These are phyloP conservation scores for Podospora didyma DNA, from an alignment of 495 filamentous ascomycete genomes.

Conservation along the genomic window DNA sequence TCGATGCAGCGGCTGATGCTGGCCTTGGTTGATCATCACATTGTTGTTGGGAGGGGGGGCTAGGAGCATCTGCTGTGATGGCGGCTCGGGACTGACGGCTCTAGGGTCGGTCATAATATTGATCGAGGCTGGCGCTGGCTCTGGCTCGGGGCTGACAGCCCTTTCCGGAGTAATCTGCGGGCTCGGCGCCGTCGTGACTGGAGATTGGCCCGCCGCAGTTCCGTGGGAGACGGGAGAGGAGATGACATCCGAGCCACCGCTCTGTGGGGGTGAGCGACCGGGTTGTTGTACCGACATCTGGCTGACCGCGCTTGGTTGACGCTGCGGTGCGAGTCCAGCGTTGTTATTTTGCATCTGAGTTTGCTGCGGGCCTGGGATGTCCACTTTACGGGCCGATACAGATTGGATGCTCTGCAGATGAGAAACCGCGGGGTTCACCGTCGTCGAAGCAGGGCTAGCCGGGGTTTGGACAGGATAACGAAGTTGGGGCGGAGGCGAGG, in stretches of 20 bases:
- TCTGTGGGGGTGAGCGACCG: not conserved
- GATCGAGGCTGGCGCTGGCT: not conserved
- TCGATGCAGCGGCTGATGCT: constrained; percentile 4
- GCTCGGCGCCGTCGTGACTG: constrained; percentile 21
- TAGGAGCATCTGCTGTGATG: constrained; percentile 9
- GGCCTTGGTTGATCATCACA: not conserved
- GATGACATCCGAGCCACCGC: constrained; percentile 3
- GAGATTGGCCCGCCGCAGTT: constrained; percentile 1
- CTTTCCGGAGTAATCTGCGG: constrained; percentile 25
- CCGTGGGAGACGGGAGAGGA: constrained; percentile 9
- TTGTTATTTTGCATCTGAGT: not conserved
- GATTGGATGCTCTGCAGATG: too few relatives aligned
- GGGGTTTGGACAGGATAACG: constrained; percentile 14
- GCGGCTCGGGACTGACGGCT: constrained; percentile 25
- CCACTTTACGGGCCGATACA: not conserved
- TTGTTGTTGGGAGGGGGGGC: constrained; percentile 2
- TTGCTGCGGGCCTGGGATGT: not conserved
- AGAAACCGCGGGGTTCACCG: constrained; percentile 14
- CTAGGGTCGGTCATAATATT: not conserved
- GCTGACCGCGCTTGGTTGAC: constrained; percentile 24
- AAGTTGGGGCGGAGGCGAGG: constrained; percentile 9
- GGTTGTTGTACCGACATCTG: constrained; percentile 27
- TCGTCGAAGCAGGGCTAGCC: constrained; percentile 16
- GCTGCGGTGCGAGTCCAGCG: constrained; percentile 12
- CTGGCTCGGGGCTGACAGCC: constrained; percentile 26